These are phyloP conservation scores for Phaeosphaeriaceae sp. DNA, from an alignment of 2,329 filamentous ascomycete genomes.

Conservation along the genomic window DNA sequence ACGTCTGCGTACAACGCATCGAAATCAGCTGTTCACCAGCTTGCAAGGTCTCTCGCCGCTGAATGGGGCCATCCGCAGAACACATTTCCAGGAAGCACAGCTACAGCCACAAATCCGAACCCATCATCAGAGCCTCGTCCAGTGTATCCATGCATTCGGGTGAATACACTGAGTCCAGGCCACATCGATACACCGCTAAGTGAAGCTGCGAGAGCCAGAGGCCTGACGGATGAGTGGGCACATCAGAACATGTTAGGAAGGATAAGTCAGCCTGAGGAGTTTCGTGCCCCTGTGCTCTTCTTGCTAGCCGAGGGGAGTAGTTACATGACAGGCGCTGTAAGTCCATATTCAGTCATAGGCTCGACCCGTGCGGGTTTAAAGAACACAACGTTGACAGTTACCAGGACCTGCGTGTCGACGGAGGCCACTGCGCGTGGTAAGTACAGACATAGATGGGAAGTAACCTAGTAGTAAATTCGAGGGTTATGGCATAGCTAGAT, in stretches of 20 bases:
- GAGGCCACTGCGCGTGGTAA: not conserved
- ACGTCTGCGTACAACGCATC: slow-evolving; percentile 61
- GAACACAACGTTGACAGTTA: not conserved
- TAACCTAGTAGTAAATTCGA: too few species aligned
- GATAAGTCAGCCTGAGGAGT: slow-evolving; percentile 37
- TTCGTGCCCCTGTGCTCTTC: slow-evolving; percentile 31
- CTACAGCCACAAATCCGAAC: slow-evolving; percentile 22
- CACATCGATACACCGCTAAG: slow-evolving; percentile 58
- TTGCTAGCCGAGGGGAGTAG: slow-evolving; percentile 51
- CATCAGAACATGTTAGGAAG: slow-evolving; percentile 43
- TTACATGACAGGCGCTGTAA: slow-evolving; percentile 66
- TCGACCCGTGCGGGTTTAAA: not conserved
- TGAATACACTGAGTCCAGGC: slow-evolving; percentile 62
- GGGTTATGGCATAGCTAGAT: too few species aligned
- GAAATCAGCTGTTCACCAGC: slow-evolving; percentile 62
- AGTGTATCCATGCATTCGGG: slow-evolving; percentile 52
- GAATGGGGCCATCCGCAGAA: slow-evolving; percentile 52
- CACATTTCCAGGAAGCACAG: slow-evolving; percentile 50
- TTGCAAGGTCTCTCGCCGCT: slow-evolving; percentile 59
- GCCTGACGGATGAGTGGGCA: slow-evolving; percentile 21
- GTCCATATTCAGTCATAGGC: not conserved
- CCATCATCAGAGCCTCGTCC: slow-evolving; percentile 14
- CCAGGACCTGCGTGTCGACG: not conserved
- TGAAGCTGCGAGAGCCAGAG: slow-evolving; percentile 33
- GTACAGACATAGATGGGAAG: not conserved